phyloP scores from a whole-genome alignment of 2,329 filamentous ascomycete species.

The Fusarium avenaceum region DNA sequence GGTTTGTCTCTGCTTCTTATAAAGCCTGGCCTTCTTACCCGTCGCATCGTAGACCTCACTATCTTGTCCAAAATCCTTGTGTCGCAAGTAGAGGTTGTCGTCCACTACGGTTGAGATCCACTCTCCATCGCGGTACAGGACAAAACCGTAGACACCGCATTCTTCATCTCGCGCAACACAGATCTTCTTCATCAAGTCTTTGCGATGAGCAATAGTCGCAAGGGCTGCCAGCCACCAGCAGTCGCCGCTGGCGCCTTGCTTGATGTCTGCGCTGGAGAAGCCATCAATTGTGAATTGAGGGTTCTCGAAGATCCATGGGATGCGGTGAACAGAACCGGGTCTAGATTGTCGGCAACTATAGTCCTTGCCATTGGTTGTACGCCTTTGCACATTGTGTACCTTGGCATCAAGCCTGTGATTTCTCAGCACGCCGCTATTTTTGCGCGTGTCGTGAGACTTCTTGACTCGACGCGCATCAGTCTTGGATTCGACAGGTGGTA shows the following conservation, averaged over 20 bases:
- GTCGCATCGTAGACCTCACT: conserved; percentile 55
- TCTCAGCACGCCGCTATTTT: conserved; percentile 26
- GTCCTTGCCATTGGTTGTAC: conserved; percentile 18
- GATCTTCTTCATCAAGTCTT: conserved; percentile 73
- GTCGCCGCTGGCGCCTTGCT: conserved; percentile 68
- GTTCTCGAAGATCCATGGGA: conserved; percentile 60
- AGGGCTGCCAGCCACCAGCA: conserved; percentile 81
- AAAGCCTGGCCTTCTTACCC: conserved; percentile 69
- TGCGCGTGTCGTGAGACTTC: conserved; percentile 30
- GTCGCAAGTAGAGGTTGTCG: conserved; percentile 66
- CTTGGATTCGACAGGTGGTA: neutral
- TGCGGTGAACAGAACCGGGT: conserved; percentile 58
- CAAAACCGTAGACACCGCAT: conserved; percentile 80
- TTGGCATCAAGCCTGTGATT: conserved; percentile 36
- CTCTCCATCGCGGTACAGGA: conserved; percentile 78
- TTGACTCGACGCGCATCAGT: conserved; percentile 24
- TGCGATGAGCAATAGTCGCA: conserved; percentile 75
- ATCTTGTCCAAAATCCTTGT: conserved; percentile 58
- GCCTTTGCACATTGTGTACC: conserved; percentile 27
- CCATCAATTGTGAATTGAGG: conserved; percentile 58
- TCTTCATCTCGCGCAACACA: conserved; percentile 76
- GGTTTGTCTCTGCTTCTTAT: conserved; percentile 73
- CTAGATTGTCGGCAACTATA: conserved; percentile 14
- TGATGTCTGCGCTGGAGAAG: conserved; percentile 58
- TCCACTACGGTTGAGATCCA: conserved; percentile 80